Conservation (phyloP, 208 protist genomes). For the Eutreptiella sp. region DNA sequence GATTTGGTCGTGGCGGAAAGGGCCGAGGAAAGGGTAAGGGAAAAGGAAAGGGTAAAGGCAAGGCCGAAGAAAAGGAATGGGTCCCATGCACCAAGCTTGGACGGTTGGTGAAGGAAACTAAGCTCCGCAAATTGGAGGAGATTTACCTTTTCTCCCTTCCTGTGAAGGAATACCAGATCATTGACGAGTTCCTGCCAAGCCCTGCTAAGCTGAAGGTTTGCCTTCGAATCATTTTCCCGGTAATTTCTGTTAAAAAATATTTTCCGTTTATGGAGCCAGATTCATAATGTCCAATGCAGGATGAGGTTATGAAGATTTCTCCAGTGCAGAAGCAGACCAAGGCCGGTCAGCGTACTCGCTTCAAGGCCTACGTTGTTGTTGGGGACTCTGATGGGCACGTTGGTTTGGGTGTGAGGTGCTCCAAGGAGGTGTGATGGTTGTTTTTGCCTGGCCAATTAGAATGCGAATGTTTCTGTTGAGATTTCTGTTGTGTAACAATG, state of each 20-base stretch:
- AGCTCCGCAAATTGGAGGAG: constrained; percentile 94
- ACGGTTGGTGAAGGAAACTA: constrained; percentile 89
- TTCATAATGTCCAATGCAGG: constrained; percentile 61
- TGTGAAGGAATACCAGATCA: constrained; percentile 99
- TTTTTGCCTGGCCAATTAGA: too few relatives aligned
- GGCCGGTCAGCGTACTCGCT: constrained; percentile 99
- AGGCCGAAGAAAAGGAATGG: constrained; percentile 85
- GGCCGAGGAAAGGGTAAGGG: background rate
- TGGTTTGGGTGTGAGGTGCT: constrained; percentile 96
- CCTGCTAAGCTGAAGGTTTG: constrained; percentile 20
- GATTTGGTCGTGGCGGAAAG: constrained; percentile 55
- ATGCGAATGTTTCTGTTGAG: too few relatives aligned
- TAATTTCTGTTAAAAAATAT: too few relatives aligned
- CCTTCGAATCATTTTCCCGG: too few relatives aligned
- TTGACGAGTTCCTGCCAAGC: constrained; percentile 90
- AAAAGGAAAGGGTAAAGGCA: constrained; percentile 17
- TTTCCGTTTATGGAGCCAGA: too few relatives aligned
- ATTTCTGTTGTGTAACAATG: too few relatives aligned
- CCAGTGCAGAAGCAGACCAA: constrained; percentile 99
- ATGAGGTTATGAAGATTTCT: constrained; percentile 97
- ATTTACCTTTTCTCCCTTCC: constrained; percentile 99
- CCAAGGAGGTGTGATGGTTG: too few relatives aligned
- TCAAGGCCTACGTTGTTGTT: constrained; percentile 99
- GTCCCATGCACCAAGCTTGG: constrained; percentile 98
- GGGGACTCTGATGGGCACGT: constrained; percentile 96